A percentile compares a stretch with the other conserved stretches of the same genome.
Conservation (phyloP, 805 yeast genomes). For the Sugiyamaella valdiviana region DNA sequence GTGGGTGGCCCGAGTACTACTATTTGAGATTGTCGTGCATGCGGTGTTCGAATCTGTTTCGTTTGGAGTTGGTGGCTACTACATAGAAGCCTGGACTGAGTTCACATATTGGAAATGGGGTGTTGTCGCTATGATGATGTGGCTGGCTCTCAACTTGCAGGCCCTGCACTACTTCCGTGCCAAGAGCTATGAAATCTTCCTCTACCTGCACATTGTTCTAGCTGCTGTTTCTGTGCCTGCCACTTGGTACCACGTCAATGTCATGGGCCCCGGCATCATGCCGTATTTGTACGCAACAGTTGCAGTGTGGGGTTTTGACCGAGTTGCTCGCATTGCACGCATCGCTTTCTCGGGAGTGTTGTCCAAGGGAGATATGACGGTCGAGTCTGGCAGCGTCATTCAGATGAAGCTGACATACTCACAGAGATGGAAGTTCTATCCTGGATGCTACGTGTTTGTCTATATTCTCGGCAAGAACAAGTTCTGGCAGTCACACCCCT, state of each 20-base stretch:
- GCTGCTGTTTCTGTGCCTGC: constrained; percentile 49
- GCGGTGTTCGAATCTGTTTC: constrained; percentile 47
- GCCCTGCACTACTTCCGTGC: constrained; percentile 48
- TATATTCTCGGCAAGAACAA: constrained; percentile 47
- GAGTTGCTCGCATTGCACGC: constrained; percentile 50
- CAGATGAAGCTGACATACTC: constrained; percentile 36
- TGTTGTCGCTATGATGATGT: constrained; percentile 36
- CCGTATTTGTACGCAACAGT: constrained; percentile 48
- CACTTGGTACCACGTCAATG: constrained; percentile 50
- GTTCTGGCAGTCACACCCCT: constrained; percentile 73
- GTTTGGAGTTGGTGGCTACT: constrained; percentile 21
- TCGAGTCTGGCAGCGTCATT: constrained; percentile 20
- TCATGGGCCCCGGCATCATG: constrained; percentile 33
- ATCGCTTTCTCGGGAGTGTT: constrained; percentile 49
- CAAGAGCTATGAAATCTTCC: constrained; percentile 52
- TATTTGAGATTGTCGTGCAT: constrained; percentile 49
- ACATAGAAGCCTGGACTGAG: neutral
- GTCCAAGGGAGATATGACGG: constrained; percentile 24
- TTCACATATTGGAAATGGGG: constrained; percentile 32
- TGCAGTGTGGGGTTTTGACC: constrained; percentile 66
- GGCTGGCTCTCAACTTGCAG: constrained; percentile 42
- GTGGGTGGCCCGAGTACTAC: constrained; percentile 53
- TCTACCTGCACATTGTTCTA: constrained; percentile 48
- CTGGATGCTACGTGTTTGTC: constrained; percentile 54
- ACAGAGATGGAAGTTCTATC: constrained; percentile 40